A percentile compares a stretch with the other conserved stretches of the same genome.
Conservation (phyloP, 2,329 filamentous ascomycete species). For the Coniochaeta prunicola region DNA sequence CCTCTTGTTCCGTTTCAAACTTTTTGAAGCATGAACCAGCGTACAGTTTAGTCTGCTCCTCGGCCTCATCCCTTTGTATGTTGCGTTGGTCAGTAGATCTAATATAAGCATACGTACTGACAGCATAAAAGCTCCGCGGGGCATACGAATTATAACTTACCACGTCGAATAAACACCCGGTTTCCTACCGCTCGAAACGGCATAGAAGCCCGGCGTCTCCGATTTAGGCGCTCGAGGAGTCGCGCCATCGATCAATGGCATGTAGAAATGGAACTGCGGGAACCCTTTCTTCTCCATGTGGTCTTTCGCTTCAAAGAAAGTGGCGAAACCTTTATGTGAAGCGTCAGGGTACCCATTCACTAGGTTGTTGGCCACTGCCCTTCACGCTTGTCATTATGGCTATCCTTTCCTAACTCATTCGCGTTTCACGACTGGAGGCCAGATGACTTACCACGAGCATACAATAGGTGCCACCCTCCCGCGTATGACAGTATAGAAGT, state of each 20-base stretch:
- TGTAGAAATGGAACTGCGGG: background rate
- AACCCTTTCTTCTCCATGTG: background rate
- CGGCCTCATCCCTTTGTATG: too few relatives aligned
- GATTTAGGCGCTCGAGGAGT: background rate
- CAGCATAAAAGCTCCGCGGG: too few relatives aligned
- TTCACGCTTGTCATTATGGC: background rate
- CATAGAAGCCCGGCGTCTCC: background rate
- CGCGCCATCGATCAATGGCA: background rate
- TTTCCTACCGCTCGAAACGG: background rate
- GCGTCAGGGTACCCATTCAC: background rate
- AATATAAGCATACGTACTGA: background rate
- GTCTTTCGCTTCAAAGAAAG: background rate
- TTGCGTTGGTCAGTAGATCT: too few relatives aligned
- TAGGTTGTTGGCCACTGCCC: background rate
- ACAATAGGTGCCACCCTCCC: background rate
- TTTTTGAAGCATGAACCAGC: background rate
- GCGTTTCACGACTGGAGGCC: background rate
- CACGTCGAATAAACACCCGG: background rate
- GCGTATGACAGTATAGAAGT: background rate
- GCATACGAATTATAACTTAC: too few relatives aligned
- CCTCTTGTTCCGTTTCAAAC: background rate
- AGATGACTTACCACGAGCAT: background rate
- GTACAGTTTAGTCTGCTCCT: background rate
- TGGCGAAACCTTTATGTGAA: background rate
- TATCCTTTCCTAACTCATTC: background rate